These are phyloP conservation scores for Apodospora peruviana DNA, from an alignment of 495 filamentous ascomycete species.

Conservation along the genomic window DNA sequence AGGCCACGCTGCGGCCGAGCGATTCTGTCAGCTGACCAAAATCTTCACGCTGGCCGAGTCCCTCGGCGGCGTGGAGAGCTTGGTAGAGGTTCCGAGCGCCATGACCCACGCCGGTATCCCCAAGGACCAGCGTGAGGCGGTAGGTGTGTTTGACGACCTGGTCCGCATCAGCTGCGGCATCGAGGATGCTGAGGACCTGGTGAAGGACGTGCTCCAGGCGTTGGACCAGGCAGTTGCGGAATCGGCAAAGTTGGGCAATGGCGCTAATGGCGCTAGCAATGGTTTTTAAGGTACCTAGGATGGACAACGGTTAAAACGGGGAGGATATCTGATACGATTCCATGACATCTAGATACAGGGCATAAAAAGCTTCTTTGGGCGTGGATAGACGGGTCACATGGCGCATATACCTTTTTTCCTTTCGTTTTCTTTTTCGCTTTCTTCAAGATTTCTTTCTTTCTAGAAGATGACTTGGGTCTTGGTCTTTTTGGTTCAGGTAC, in stretches of 20 bases:
- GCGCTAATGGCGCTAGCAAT: slow-evolving; percentile 7
- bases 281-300: neutral
- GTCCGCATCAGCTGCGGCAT: slow-evolving; percentile 90
- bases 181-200: slow-evolving; percentile 84
- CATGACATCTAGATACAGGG: too few relatives aligned
- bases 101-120: slow-evolving; percentile 99
- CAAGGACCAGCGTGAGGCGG: slow-evolving; percentile 77
- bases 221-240: slow-evolving; percentile 64
- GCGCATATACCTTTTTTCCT: neutral
- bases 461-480: too few relatives aligned
- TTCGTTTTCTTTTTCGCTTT: neutral
- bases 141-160: slow-evolving; percentile 96
- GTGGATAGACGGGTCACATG: neutral
- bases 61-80: slow-evolving; percentile 84
- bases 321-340: neutral
- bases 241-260: slow-evolving; percentile 24
- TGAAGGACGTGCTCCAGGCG: slow-evolving; percentile 77
- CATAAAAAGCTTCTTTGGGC: neutral
- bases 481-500: too few relatives aligned
- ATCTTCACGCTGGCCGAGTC: slow-evolving; percentile 94
- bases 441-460: too few relatives aligned
- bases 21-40: slow-evolving; percentile 83
- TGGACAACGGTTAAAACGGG: neutral
- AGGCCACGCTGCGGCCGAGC: slow-evolving; percentile 78
- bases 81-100: slow-evolving; percentile 83